These are phyloP conservation scores for Cryptosporidium xiaoi DNA, from an alignment of 169 alveolate species.

Conservation along the genomic window DNA sequence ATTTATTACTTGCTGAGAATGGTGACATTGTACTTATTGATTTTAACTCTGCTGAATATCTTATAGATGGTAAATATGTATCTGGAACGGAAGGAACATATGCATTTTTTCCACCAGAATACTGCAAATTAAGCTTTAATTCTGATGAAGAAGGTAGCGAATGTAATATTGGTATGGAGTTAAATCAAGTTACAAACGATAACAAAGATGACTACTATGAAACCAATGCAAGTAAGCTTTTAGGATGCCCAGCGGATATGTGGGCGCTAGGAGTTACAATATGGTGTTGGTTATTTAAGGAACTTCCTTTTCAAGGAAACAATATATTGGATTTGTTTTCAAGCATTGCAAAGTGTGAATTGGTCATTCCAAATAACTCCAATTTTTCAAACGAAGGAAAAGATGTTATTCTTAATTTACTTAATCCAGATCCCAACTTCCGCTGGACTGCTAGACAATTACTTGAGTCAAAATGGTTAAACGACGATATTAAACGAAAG, in stretches of 20 bases:
- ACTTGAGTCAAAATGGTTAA: constrained; percentile 39
- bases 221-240: constrained; percentile 18
- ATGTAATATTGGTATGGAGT: background rate
- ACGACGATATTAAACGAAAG: background rate
- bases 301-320: constrained; percentile 79
- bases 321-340: constrained; percentile 77
- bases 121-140: constrained; percentile 71
- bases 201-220: no score
- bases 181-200: no score
- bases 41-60: constrained; percentile 78
- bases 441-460: constrained; percentile 68
- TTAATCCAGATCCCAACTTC: constrained; percentile 46
- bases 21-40: constrained; percentile 77
- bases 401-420: background rate
- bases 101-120: constrained; percentile 87
- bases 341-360: constrained; percentile 68
- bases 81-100: constrained; percentile 81
- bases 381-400: constrained; percentile 14
- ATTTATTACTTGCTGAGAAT: constrained; percentile 74
- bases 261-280: constrained; percentile 86
- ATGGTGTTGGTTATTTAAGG: constrained; percentile 81
- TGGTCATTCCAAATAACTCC: constrained; percentile 69
- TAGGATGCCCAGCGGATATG: constrained; percentile 85
- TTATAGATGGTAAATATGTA: constrained; percentile 70
- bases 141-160: constrained; percentile 11